Evolutionary conservation across 805 yeast species (phyloP).

Genomic region (Saccharomycopsis malanga): DNA sequence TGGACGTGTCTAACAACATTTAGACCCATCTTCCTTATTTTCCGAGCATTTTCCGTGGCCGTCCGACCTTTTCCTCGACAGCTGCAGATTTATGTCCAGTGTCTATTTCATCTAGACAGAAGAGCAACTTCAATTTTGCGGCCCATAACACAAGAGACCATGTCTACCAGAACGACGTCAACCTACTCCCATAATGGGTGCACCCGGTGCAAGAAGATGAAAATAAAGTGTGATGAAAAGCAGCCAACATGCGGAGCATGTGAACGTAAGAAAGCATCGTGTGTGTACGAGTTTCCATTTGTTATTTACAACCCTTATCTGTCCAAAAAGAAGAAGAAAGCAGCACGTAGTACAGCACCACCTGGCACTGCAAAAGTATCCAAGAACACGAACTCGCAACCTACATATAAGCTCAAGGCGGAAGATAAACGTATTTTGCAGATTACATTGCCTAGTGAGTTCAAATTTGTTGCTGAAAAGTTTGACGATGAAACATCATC

Average conservation of each 20-base stretch:
- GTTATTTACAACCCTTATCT: slow-evolving; percentile 16
- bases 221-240: slow-evolving; percentile 18
- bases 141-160: too few species aligned
- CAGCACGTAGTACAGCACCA: not conserved
- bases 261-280: slow-evolving; percentile 5
- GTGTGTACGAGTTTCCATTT: slow-evolving; percentile 13
- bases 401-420: slow-evolving; percentile 1
- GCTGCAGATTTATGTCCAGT: too few species aligned
- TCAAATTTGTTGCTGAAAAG: slow-evolving; percentile 15
- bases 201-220: slow-evolving; percentile 17
- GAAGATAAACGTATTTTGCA: slow-evolving; percentile 15
- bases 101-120: too few species aligned
- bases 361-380: not conserved
- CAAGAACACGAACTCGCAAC: not conserved
- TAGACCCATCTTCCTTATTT: too few species aligned
- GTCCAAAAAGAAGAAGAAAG: slow-evolving; percentile 5
- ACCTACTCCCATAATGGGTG: slow-evolving; percentile 19
- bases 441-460: slow-evolving; percentile 17
- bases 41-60: too few species aligned
- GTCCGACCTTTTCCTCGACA: too few species aligned
- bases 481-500: slow-evolving; percentile 10
- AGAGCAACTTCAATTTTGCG: too few species aligned
- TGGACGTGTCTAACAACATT: too few species aligned
- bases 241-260: slow-evolving; percentile 12
- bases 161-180: slow-evolving; percentile 7